Evolutionary conservation across 495 filamentous ascomycete species (phyloP).

Genomic region (Trichodelitschia bisporula): DNA sequence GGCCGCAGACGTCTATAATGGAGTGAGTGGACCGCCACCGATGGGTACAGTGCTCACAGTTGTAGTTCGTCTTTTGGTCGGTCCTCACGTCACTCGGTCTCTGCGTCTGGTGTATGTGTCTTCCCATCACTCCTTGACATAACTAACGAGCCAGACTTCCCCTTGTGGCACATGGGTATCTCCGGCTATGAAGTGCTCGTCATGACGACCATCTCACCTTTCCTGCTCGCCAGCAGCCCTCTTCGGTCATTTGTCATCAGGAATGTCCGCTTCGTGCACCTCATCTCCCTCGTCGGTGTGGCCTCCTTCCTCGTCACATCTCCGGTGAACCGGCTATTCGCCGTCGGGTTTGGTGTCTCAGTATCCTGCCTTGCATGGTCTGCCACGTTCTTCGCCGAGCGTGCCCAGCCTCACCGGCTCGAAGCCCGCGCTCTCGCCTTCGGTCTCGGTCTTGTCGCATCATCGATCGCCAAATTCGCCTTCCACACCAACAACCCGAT

Average conservation of each 20-base stretch:
- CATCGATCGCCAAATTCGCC: slow-evolving; percentile 76
- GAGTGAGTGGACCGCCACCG: slow-evolving; percentile 26
- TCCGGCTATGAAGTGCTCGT: slow-evolving; percentile 87
- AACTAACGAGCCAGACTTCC: slow-evolving; percentile 39
- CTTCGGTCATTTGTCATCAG: slow-evolving; percentile 40
- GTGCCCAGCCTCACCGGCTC: slow-evolving; percentile 43
- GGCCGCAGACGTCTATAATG: slow-evolving; percentile 75
- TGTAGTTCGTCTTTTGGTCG: slow-evolving; percentile 87
- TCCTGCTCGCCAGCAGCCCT: slow-evolving; percentile 48
- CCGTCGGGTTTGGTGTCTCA: slow-evolving; percentile 52
- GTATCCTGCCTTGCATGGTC: slow-evolving; percentile 63
- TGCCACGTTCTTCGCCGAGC: slow-evolving; percentile 54
- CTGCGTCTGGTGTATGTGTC: slow-evolving; percentile 73
- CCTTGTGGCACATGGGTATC: slow-evolving; percentile 99
- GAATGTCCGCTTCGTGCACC: slow-evolving; percentile 43
- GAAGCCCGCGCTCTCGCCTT: slow-evolving; percentile 64
- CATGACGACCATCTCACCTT: slow-evolving; percentile 58
- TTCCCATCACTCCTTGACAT: not conserved
- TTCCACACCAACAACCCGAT: slow-evolving; percentile 93
- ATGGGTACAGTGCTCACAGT: slow-evolving; percentile 3
- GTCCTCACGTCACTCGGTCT: slow-evolving; percentile 72
- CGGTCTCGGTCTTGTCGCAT: slow-evolving; percentile 59
- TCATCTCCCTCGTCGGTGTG: slow-evolving; percentile 57
- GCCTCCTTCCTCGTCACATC: slow-evolving; percentile 49
- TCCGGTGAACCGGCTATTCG: slow-evolving; percentile 56